Percentiles rank a stretch among this genome's conserved stretches.
Conservation (phyloP, 768 basidiomycete species). For the Leccinum arenicola region DNA sequence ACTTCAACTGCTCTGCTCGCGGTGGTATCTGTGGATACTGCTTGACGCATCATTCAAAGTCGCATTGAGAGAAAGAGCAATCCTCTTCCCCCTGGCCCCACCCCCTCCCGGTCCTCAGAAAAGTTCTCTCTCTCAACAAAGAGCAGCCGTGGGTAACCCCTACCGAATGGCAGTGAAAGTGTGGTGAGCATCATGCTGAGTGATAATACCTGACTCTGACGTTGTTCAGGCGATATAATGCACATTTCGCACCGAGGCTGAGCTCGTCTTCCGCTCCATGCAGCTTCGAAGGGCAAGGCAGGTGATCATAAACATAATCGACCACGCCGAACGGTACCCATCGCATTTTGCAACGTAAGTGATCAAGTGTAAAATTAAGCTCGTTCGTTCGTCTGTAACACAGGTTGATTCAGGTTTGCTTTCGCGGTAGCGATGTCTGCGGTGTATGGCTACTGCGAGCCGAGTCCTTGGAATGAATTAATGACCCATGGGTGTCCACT, state of each 20-base stretch:
- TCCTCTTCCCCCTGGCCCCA: background rate
- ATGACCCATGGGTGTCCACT: conserved; percentile 10
- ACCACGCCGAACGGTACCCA: background rate
- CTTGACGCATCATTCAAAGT: background rate
- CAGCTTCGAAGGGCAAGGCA: conserved; percentile 14
- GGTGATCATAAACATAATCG: conserved; percentile 11
- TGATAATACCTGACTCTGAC: background rate
- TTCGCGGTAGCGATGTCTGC: conserved; percentile 26
- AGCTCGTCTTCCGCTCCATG: conserved; percentile 10
- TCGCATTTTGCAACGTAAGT: conserved; percentile 1
- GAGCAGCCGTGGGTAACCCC: background rate
- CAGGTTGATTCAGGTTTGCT: conserved; percentile 22
- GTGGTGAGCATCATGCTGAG: background rate
- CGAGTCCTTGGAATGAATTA: background rate
- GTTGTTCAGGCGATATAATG: background rate
- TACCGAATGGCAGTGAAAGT: background rate
- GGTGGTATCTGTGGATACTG: background rate
- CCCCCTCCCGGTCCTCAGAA: background rate
- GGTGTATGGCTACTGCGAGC: conserved; percentile 16
- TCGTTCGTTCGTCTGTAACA: background rate
- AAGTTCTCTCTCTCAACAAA: background rate
- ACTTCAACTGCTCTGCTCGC: background rate
- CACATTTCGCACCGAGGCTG: conserved; percentile 9
- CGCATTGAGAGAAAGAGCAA: background rate
- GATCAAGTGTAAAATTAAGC: background rate